phyloP scores from a whole-genome alignment of 2,329 filamentous ascomycete species.

The Arthroderma sp. region DNA sequence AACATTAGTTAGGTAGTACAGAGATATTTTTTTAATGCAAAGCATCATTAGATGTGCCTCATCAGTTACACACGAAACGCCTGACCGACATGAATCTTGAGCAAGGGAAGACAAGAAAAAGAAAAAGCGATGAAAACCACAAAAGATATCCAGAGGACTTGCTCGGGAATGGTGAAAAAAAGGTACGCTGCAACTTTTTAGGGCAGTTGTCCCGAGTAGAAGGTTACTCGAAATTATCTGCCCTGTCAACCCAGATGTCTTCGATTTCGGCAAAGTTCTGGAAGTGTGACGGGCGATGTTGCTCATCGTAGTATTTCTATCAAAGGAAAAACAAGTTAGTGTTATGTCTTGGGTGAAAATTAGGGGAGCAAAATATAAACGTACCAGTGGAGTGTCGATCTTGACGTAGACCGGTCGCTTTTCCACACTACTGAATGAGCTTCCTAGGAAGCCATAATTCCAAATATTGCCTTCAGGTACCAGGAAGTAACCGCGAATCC shows the following conservation, averaged over 20 bases:
- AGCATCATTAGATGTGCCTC: no score
- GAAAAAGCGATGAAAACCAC: not conserved
- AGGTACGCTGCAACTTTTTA: slow-evolving; percentile 12
- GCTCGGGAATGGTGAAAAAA: slow-evolving; percentile 4
- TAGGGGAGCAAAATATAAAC: slow-evolving; percentile 2
- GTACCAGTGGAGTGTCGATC: slow-evolving; percentile 65
- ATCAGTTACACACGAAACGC: no score
- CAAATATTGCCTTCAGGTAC: slow-evolving; percentile 80
- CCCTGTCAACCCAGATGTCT: slow-evolving; percentile 87
- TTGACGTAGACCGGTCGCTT: slow-evolving; percentile 87
- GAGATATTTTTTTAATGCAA: no score
- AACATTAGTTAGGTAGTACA: no score
- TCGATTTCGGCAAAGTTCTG: slow-evolving; percentile 94
- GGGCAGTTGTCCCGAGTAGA: not conserved
- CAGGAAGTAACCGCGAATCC: slow-evolving; percentile 90
- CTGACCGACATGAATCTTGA: no score
- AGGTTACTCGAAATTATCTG: slow-evolving; percentile 77
- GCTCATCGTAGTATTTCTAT: slow-evolving; percentile 71
- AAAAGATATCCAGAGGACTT: not conserved
- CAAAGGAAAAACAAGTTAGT: slow-evolving; percentile 7
- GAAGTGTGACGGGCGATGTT: slow-evolving; percentile 90
- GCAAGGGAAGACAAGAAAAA: not conserved
- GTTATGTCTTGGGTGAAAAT: not conserved
- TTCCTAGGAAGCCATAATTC: slow-evolving; percentile 99
- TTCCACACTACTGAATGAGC: slow-evolving; percentile 70